Evolutionary conservation across 495 filamentous ascomycete genomes (phyloP).

Genomic region (Aspergillus asperescens): DNA sequence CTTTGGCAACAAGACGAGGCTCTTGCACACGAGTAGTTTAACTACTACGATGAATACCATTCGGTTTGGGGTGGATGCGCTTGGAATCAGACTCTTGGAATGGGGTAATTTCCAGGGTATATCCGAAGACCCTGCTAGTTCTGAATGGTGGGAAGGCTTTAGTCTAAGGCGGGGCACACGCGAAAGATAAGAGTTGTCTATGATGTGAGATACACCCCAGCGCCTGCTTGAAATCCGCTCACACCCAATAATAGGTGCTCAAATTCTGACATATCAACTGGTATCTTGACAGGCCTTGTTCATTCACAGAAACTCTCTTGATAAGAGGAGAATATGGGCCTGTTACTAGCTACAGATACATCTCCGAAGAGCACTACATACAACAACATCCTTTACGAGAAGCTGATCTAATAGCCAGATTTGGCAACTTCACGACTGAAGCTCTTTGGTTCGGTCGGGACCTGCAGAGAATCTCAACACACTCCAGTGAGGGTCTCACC

Average conservation of each 20-base stretch:
- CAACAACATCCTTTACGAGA: neutral
- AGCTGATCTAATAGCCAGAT: neutral
- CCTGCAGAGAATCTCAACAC: neutral
- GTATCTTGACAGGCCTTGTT: neutral
- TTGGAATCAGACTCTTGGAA: neutral
- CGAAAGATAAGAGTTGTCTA: neutral
- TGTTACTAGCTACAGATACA: neutral
- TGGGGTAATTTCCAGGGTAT: neutral
- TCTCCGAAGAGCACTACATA: neutral
- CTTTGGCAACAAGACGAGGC: neutral
- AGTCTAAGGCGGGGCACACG: neutral
- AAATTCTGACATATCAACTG: neutral
- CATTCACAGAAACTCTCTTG: neutral
- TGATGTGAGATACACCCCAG: neutral
- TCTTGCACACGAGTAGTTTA: neutral
- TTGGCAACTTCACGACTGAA: neutral
- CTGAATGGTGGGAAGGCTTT: neutral
- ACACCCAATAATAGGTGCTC: neutral
- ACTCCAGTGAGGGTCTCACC: neutral
- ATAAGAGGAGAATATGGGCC: neutral
- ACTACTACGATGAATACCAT: neutral
- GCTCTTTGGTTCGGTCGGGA: neutral
- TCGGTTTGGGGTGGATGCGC: neutral
- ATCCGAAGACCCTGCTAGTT: neutral
- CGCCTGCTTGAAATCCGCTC: neutral